Evolutionary conservation across 768 basidiomycete genomes (phyloP).

Genomic region (Boletus subcaerulescens): DNA sequence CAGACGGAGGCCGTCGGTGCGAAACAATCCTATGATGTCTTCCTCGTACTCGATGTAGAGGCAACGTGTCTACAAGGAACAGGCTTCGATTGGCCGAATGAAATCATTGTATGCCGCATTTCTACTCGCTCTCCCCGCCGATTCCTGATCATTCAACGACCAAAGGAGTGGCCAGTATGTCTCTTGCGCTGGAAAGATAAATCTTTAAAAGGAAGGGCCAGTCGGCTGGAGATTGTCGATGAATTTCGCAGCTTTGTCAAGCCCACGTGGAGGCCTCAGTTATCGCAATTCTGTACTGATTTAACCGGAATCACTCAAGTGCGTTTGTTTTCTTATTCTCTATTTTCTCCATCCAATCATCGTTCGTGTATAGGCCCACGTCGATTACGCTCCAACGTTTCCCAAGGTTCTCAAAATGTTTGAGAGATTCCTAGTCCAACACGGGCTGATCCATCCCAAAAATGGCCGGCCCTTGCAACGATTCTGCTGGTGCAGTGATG

Average conservation of each 20-base stretch:
- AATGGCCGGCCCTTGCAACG: constrained; percentile 56
- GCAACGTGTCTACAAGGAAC: constrained; percentile 73
- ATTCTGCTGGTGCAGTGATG: constrained; percentile 83
- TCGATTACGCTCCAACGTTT: constrained; percentile 77
- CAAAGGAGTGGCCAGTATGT: constrained; percentile 90
- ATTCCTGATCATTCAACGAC: constrained; percentile 6
- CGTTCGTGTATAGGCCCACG: constrained; percentile 57
- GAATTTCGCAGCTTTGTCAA: constrained; percentile 87
- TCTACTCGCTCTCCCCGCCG: constrained; percentile 16
- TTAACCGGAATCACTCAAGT: constrained; percentile 94
- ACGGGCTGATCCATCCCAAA: constrained; percentile 63
- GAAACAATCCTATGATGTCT: constrained; percentile 64
- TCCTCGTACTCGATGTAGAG: constrained; percentile 88
- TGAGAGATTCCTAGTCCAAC: constrained; percentile 62
- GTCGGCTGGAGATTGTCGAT: constrained; percentile 63
- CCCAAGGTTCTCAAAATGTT: constrained; percentile 62
- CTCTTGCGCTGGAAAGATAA: constrained; percentile 80
- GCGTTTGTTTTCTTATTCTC: constrained; percentile 39
- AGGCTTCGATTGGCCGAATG: constrained; percentile 82
- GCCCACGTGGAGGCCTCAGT: constrained; percentile 80
- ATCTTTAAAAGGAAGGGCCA: constrained; percentile 46
- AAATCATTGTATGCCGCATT: constrained; percentile 74
- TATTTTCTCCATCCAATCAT: constrained; percentile 3
- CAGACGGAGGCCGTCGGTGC: constrained; percentile 16
- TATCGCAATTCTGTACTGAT: constrained; percentile 80